Conservation (phyloP, 441 rosid species). For the Daphne laureola region DNA sequence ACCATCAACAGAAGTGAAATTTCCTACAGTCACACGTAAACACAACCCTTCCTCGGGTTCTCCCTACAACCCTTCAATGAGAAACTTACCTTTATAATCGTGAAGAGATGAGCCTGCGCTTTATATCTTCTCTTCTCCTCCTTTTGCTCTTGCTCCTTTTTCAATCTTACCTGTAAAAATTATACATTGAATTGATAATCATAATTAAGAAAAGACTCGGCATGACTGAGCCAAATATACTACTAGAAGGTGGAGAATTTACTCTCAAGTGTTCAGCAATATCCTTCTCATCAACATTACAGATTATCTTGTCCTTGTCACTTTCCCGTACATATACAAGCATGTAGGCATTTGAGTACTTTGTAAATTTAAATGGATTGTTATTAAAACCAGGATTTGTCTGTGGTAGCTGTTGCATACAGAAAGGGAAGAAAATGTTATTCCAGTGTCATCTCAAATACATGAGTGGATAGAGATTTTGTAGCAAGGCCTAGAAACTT, state of each 20-base stretch:
- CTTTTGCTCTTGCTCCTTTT: conserved; percentile 72
- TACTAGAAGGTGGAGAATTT: conserved; percentile 16
- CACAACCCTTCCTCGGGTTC: too few relatives aligned
- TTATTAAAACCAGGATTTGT: conserved; percentile 65
- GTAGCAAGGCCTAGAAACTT: conserved; percentile 7
- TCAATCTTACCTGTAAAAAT: conserved; percentile 43
- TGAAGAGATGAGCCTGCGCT: conserved; percentile 62
- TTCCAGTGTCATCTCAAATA: not conserved
- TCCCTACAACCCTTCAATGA: too few relatives aligned
- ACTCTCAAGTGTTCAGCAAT: conserved; percentile 72
- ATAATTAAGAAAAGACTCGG: conserved; percentile 2
- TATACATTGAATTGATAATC: conserved; percentile 1
- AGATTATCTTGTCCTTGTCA: conserved; percentile 63
- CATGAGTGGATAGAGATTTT: conserved; percentile 1
- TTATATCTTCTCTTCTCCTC: conserved; percentile 54
- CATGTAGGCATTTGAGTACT: conserved; percentile 73
- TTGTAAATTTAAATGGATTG: conserved; percentile 58
- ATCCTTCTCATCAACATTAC: conserved; percentile 69
- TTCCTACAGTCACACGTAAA: not conserved
- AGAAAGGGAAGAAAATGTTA: conserved; percentile 11
- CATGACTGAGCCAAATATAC: conserved; percentile 2
- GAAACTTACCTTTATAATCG: conserved; percentile 46
- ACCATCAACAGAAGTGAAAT: not conserved
- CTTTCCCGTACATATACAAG: conserved; percentile 72
- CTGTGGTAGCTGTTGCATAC: conserved; percentile 45